Base-by-base conservation (phyloP, 106 monocot species). In the Dioscorea dumetorum region DNA sequence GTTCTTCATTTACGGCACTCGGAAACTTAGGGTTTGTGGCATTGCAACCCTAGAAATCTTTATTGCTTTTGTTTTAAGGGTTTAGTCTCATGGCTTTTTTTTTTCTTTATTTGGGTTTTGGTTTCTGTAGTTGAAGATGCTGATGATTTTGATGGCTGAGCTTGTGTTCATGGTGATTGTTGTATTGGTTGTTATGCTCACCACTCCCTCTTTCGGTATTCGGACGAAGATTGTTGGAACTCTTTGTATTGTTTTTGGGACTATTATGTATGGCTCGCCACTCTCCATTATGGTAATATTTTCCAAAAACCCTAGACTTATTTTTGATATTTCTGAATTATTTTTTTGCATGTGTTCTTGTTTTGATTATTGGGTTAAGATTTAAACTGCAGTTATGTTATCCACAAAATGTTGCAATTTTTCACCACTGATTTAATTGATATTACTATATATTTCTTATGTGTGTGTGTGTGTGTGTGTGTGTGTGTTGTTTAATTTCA, bases 201-300 rank as follows among this genome's bases (percentile, higher is more conserved):
- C 41, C 3, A 66, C 59, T 1, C 83, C 79, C 60, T 76, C 83
- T 0, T 53, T 76, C 6, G 49, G 76, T 20, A 59, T 50, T 33
- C 71, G 93, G 57, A 49, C 73, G 12, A 66, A 72, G 33, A 65
- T 86, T 20, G 88, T 93, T 0, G 92, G 90, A 0, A 58, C 74
- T 50, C 24, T 83, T 17, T 78, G 74, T 28, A 70, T 88, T 69
- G 78, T 92, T 49, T 83, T 83, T 14, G 78, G 88, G 49, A 77
- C 73, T 10, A 58, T 52, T 67, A 88, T 92, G 92, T 88, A 92
- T 58, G 92, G 80, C 20, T 72, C 88, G 1, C 88, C 88, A 0
- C 73, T 86, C 10, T 67, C 80, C 0, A 16, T 86, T 78, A 90
- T 86, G 83, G 88, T 89, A 72, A 24, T 67, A 8, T 12, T 16